These are phyloP conservation scores for Leishmania lainsoni DNA, from an alignment of 208 protist genomes.

Conservation along the genomic window DNA sequence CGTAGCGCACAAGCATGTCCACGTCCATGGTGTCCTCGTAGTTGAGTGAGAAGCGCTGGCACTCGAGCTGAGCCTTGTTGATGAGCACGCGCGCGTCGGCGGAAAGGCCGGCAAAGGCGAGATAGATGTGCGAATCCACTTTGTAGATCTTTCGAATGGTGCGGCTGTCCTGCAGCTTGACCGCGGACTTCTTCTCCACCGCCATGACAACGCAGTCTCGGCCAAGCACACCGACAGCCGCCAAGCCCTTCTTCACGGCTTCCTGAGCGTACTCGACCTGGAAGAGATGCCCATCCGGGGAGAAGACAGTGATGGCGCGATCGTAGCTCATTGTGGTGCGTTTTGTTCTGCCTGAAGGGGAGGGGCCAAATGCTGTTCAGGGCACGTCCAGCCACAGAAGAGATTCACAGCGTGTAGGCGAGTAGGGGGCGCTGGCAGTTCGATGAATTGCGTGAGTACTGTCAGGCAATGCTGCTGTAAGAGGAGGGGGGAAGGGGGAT, in stretches of 20 bases:
- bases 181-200: slow-evolving; percentile 98
- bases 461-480: neutral
- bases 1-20: slow-evolving; percentile 98
- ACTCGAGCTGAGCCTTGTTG: slow-evolving; percentile 98
- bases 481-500: neutral
- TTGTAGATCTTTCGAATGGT: slow-evolving; percentile 99
- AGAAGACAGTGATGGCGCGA: slow-evolving; percentile 99
- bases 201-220: slow-evolving; percentile 95
- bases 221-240: slow-evolving; percentile 88
- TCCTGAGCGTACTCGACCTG: slow-evolving; percentile 99
- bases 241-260: slow-evolving; percentile 98
- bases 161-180: slow-evolving; percentile 99
- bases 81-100: slow-evolving; percentile 99
- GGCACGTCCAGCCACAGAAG: neutral
- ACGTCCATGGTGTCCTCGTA: slow-evolving; percentile 98
- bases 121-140: slow-evolving; percentile 98
- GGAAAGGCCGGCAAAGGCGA: slow-evolving; percentile 98
- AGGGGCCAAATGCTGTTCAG: neutral
- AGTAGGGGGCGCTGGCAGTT: neutral
- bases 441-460: neutral
- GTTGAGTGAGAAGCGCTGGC: slow-evolving; percentile 98
- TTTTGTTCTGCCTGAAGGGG: neutral
- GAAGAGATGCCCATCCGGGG: slow-evolving; percentile 99
- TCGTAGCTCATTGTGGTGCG: slow-evolving; percentile 94
- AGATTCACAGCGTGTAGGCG: neutral